These are phyloP conservation scores for Dipteronia dyeriana DNA, from an alignment of 345 rosid genomes.

Conservation along the genomic window DNA sequence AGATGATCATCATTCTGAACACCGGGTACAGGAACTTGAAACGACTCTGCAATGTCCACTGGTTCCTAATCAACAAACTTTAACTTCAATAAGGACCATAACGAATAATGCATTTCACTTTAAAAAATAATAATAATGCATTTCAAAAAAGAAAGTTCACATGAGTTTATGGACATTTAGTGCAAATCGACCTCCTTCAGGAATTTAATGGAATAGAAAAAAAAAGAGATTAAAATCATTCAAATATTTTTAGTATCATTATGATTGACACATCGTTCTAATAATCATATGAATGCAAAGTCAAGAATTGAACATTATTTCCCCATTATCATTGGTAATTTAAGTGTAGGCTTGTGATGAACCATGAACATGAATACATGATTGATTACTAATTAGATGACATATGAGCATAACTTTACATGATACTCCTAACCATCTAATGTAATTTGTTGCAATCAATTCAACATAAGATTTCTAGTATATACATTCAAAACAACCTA, in stretches of 20 bases:
- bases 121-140: no score
- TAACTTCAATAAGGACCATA: neutral
- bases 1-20: conserved; percentile 28
- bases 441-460: neutral
- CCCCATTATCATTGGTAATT: neutral
- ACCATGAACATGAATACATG: neutral
- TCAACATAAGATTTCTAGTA: neutral
- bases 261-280: neutral
- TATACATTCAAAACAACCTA: neutral
- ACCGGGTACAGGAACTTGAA: conserved; percentile 10
- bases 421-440: neutral
- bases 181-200: neutral
- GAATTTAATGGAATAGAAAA: neutral
- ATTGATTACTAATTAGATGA: neutral
- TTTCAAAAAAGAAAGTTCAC: neutral
- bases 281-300: neutral
- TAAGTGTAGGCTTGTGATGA: neutral
- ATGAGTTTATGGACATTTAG: neutral
- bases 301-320: neutral
- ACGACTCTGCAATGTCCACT: conserved; percentile 34
- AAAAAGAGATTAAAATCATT: no score
- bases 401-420: neutral
- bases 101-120: neutral
- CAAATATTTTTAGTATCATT: neutral
- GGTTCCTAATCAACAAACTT: conserved; percentile 38